Base-by-base conservation (phyloP, 805 yeast species). In the Yarrowia deformans region DNA sequence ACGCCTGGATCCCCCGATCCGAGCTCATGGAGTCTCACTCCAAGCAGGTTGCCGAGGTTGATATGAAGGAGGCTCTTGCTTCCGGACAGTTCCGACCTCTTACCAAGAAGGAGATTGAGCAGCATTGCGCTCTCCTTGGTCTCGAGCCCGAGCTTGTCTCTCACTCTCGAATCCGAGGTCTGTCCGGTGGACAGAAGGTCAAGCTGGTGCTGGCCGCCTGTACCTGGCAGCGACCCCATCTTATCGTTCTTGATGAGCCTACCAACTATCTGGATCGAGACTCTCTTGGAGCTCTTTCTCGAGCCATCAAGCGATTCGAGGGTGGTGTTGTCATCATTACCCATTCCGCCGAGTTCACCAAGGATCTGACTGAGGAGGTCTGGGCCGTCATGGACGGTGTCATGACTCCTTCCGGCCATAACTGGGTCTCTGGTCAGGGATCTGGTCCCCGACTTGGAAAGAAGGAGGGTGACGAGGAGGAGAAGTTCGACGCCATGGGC, bases 351-450 rank as follows among this genome's bases (percentile, higher is more conserved):
- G 99, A 95, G 88, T 95, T 95, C 92, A 95, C 99, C 84, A 92
- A 94, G 89, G 92, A 93, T 83, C 85, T 95, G 84, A 95, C 99
- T 82, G 98, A 95, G 86, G 99, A 95, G 89, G 98, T 95, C 80
- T 95, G 99, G 99, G 97, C 99, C 80, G 99, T 95, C 76, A 81
- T 91, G 75, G 93, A 94, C 86, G 99, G 99, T 90, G 84, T 77
- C 77, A 95, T 95, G 99, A 91, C 97, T 81, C 99, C 99, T 84
- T 95, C 99, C 77, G 99, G 99, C 83, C 99, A 95, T 87, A 96
- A 95, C 90, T 95, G 99, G 99, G 99, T 95, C 79, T 88, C 91
- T 79, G 99, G 99, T 85, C 99, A 95, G 88, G 99, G 99, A 87
- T 78, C 97, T 81, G 99, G 99, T 87, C 99, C 99, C 85, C 93